Evolutionary conservation across 2,329 filamentous ascomycete genomes (phyloP), one percentile per base, ranked within the genome.

Genomic region (Xylaria sp.): DNA sequence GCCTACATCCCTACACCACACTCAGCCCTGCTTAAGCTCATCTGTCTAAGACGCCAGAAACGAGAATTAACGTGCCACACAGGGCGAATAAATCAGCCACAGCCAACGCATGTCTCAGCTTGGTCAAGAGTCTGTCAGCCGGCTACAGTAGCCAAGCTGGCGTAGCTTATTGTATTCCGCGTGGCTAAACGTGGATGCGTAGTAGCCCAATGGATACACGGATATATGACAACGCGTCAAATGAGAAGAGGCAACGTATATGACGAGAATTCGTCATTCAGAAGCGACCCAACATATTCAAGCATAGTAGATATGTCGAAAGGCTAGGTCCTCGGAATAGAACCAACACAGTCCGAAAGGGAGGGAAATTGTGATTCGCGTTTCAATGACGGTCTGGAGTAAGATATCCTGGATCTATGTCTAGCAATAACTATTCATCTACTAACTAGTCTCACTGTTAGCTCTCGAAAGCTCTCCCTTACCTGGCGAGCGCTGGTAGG

Each of bases 131-230:
- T 28, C 56, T 15, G 39, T 56, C 48, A 48, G 23, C 54, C 18
- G 9, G 12, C 37, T 31, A 13, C 7, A n/a, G 15, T 48, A n/a
- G 13, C 6, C 44, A 50, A 65, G 20, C 25, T 57, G 28, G 31
- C n/a, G 48, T 55, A 48, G 63, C 51, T n/a, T 23, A 41, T 28
- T 34, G 51, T 67, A 44, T 15, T 54, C 48, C 58, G 41, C 64
- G 57, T 39, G 50, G 57, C 41, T 50, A 44, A 51, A 15, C 8
- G 31, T 41, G 15, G 44, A 6, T 25, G 41, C 20, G 51, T 25
- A 6, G 50, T 5, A 34, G 50, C 3, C n/a, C 15, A 34, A 28
- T 12, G 44, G 51, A 50, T 39, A 28, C 37, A 48, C 13, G 15
- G 23, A 10, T 6, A 48, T 48, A n/a, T 23, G 8, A 9, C 20